Evolutionary conservation across 2,329 filamentous ascomycete genomes (phyloP).

Genomic region (Ceratocystis lukuohia): DNA sequence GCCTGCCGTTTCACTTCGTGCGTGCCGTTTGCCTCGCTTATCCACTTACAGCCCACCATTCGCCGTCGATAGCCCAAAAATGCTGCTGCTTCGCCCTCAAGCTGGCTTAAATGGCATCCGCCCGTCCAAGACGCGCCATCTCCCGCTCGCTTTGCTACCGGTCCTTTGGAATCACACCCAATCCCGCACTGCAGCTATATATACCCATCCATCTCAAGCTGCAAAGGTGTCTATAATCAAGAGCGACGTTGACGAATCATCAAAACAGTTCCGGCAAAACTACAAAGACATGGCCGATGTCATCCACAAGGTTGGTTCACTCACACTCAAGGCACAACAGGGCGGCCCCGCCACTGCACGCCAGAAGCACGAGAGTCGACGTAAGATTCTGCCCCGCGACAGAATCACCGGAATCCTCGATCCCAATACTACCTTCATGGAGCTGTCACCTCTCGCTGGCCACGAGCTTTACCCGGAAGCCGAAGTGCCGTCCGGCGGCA

Average conservation of each 20-base stretch:
- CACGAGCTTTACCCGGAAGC: conserved; percentile 75
- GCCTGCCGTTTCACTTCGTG: too few species aligned
- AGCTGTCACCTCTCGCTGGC: conserved; percentile 84
- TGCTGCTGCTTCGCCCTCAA: neutral
- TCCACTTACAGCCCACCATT: neutral
- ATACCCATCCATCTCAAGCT: conserved; percentile 70
- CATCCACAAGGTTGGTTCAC: conserved; percentile 50
- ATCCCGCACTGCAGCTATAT: conserved; percentile 48
- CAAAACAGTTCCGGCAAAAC: conserved; percentile 60
- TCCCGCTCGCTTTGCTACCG: conserved; percentile 22
- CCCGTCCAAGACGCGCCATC: conserved; percentile 25
- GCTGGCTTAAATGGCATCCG: neutral
- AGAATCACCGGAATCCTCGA: conserved; percentile 78
- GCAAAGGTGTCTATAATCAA: conserved; percentile 69
- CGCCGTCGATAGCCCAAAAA: neutral
- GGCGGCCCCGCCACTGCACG: conserved; percentile 72
- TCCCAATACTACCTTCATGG: conserved; percentile 77
- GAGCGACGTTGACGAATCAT: conserved; percentile 63
- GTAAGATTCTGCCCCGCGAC: conserved; percentile 91
- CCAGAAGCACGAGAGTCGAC: conserved; percentile 72
- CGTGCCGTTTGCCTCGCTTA: too few species aligned
- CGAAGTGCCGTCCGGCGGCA: conserved; percentile 76
- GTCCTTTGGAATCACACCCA: conserved; percentile 23
- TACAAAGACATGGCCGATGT: conserved; percentile 61
- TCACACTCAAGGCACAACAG: conserved; percentile 58